Conservation (phyloP, 1,139 yeast genomes). For the Candida tetrigidarum region DNA sequence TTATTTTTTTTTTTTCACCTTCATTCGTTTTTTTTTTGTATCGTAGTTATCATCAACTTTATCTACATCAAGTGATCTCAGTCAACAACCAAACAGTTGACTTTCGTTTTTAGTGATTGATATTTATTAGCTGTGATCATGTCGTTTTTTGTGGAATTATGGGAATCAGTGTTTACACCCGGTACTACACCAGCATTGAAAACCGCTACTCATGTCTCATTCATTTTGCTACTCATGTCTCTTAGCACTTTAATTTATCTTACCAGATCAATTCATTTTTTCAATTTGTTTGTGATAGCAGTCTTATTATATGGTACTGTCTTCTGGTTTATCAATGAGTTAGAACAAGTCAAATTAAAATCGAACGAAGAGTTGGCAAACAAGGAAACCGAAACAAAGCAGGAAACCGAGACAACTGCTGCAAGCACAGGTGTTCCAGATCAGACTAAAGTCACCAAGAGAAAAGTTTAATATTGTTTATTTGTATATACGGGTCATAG, state of each 20-base stretch:
- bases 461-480: conserved; percentile 13
- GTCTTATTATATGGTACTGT: conserved; percentile 74
- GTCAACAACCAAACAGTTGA: background rate
- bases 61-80: too few relatives aligned
- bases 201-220: conserved; percentile 56
- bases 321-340: conserved; percentile 85
- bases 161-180: conserved; percentile 94
- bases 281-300: conserved; percentile 73
- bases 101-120: background rate
- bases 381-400: conserved; percentile 16
- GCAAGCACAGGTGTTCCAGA: conserved; percentile 4
- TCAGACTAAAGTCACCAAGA: conserved; percentile 13
- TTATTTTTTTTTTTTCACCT: background rate
- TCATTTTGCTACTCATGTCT: conserved; percentile 41
- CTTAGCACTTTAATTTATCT: conserved; percentile 61
- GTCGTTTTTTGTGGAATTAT: conserved; percentile 64
- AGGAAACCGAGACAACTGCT: conserved; percentile 6
- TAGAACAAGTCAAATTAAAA: conserved; percentile 52
- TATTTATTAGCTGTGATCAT: background rate
- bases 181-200: conserved; percentile 90
- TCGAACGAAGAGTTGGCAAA: conserved; percentile 22
- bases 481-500: background rate
- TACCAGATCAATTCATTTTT: conserved; percentile 76
- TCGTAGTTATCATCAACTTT: too few relatives aligned
- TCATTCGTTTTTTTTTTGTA: background rate